Percentiles rank a stretch among this genome's conserved stretches.
These are phyloP conservation scores for Epichloe brachyelytri DNA, from an alignment of 2,329 filamentous ascomycete genomes.

Conservation along the genomic window DNA sequence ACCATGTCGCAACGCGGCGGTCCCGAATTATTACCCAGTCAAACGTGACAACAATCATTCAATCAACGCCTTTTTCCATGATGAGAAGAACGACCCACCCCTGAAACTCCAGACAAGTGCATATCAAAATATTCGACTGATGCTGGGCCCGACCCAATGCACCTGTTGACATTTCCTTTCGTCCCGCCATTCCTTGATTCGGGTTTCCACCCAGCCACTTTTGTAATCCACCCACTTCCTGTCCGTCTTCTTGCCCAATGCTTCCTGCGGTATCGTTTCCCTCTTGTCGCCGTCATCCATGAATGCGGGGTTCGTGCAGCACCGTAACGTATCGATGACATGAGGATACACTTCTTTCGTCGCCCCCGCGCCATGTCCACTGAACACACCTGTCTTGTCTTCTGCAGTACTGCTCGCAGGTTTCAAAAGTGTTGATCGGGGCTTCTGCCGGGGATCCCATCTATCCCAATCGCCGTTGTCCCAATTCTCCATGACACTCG, in stretches of 20 bases:
- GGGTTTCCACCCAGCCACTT: slow-evolving; percentile 16
- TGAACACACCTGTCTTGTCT: slow-evolving; percentile 15
- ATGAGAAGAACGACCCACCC: too few relatives aligned
- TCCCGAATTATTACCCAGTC: too few relatives aligned
- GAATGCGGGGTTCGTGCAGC: slow-evolving; percentile 11
- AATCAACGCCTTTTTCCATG: too few relatives aligned
- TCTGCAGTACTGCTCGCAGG: slow-evolving; percentile 17
- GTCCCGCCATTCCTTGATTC: slow-evolving; percentile 15
- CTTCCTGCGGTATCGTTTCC: slow-evolving; percentile 9
- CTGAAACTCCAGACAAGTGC: too few relatives aligned
- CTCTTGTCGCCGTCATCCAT: slow-evolving; percentile 13
- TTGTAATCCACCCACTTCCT: slow-evolving; percentile 17
- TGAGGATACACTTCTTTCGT: slow-evolving; percentile 17
- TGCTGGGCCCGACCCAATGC: slow-evolving; percentile 21
- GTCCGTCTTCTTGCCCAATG: slow-evolving; percentile 8
- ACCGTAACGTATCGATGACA: slow-evolving; percentile 17
- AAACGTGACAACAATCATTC: too few relatives aligned
- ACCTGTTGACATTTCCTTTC: slow-evolving; percentile 15
- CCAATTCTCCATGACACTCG: slow-evolving; percentile 14
- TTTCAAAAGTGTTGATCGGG: slow-evolving; percentile 14
- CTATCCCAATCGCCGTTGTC: slow-evolving; percentile 21
- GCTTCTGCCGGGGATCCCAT: slow-evolving; percentile 15
- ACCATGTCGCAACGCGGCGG: too few relatives aligned
- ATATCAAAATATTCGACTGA: neutral
- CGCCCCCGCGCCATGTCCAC: slow-evolving; percentile 20